Evolutionary conservation across 495 filamentous ascomycete genomes (phyloP).

Genomic region (Collariella sp.): DNA sequence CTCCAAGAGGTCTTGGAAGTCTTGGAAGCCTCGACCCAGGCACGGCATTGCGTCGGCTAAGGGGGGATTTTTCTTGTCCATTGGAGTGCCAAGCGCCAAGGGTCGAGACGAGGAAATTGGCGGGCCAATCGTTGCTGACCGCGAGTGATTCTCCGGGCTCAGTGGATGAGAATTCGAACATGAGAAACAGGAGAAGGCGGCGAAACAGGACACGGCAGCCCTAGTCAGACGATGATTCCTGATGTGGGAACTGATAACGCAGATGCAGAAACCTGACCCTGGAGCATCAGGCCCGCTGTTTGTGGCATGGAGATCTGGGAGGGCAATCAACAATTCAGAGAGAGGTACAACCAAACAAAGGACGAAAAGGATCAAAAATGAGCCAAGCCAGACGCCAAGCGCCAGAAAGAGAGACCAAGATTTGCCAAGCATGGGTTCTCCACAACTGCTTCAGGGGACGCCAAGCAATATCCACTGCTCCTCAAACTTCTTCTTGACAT

Average conservation of each 20-base stretch:
- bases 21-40: slow-evolving; percentile 5
- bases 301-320: too few species aligned
- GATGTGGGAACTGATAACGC: too few species aligned
- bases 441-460: not conserved
- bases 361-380: not conserved
- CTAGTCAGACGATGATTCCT: too few species aligned
- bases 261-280: too few species aligned
- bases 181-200: not conserved
- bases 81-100: slow-evolving; percentile 11
- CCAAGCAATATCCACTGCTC: not conserved
- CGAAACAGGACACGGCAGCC: too few species aligned
- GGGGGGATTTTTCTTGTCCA: not conserved
- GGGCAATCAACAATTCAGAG: too few species aligned
- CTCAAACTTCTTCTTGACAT: not conserved
- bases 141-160: not conserved
- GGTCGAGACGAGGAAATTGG: not conserved
- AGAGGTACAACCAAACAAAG: too few species aligned
- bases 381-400: not conserved
- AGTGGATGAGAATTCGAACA: not conserved
- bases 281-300: too few species aligned
- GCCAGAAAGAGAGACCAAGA: not conserved
- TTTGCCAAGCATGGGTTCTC: not conserved
- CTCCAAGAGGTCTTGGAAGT: slow-evolving; percentile 13
- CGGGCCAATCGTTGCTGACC: not conserved
- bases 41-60: slow-evolving; percentile 17